Conservation (phyloP, 1,139 yeast genomes). For the Nakaseomyces kungkrabaensis region DNA sequence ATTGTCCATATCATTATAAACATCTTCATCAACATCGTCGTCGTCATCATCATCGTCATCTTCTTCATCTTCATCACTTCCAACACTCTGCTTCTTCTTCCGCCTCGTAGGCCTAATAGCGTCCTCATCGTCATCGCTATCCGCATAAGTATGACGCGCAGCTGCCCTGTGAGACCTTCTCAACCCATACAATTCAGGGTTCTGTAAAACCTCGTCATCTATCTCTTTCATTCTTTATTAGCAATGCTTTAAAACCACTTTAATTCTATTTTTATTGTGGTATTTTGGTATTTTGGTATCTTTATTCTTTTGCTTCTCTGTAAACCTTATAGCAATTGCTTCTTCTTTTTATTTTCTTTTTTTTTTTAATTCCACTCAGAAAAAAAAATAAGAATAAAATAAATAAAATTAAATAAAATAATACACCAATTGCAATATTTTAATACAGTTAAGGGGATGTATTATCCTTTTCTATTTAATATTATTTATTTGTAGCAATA, state of each 20-base stretch:
- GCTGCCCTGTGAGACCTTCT: constrained; percentile 73
- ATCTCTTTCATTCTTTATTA: constrained; percentile 16
- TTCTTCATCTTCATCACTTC: constrained; percentile 3
- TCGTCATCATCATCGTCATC: constrained; percentile 15
- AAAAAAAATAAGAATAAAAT: no score
- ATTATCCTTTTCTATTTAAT: no score
- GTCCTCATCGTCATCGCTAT: constrained; percentile 31
- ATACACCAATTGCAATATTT: no score
- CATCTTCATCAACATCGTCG: constrained; percentile 18
- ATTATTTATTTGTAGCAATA: no score
- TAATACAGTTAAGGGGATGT: no score
- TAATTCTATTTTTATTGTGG: neutral
- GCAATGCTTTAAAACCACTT: neutral
- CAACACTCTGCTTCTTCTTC: constrained; percentile 11
- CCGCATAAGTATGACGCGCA: constrained; percentile 31
- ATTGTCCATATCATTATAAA: constrained; percentile 7
- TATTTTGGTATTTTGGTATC: neutral
- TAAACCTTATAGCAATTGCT: no score
- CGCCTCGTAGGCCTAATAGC: constrained; percentile 16
- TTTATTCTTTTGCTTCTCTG: no score
- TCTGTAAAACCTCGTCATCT: constrained; percentile 34
- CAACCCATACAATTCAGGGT: constrained; percentile 88
- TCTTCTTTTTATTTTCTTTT: no score
- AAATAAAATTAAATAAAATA: no score
- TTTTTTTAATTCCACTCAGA: no score